phyloP scores from a whole-genome alignment of 352 stramenopile genomes.

The Phytophthora megakarya region DNA sequence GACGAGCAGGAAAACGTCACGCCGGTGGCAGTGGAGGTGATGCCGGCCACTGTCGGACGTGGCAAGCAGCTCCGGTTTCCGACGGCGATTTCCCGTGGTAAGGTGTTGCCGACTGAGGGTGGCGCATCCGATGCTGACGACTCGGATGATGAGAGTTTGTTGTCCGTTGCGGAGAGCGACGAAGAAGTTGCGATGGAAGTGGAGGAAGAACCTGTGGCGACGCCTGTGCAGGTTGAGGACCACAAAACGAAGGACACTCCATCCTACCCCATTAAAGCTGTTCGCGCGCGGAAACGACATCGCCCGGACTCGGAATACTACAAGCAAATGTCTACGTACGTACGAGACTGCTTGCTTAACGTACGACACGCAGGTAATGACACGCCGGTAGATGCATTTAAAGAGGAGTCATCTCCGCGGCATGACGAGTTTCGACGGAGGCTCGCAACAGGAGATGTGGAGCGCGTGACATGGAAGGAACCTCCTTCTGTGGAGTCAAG shows the following conservation, averaged over 20 bases:
- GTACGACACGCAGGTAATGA: slow-evolving; percentile 57
- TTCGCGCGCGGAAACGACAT: slow-evolving; percentile 78
- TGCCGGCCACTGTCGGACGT: slow-evolving; percentile 69
- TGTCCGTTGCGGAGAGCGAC: slow-evolving; percentile 69
- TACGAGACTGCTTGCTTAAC: slow-evolving; percentile 80
- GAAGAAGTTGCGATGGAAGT: slow-evolving; percentile 52
- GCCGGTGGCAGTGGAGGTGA: slow-evolving; percentile 62
- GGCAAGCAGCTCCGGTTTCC: slow-evolving; percentile 85
- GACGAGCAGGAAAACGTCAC: slow-evolving; percentile 37
- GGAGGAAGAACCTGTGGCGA: slow-evolving; percentile 34
- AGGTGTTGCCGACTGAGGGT: slow-evolving; percentile 55
- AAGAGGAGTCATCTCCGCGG: slow-evolving; percentile 42
- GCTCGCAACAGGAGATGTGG: slow-evolving; percentile 62
- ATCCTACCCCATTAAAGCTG: slow-evolving; percentile 74
- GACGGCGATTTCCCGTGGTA: slow-evolving; percentile 68
- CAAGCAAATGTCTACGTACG: slow-evolving; percentile 86
- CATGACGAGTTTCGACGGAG: slow-evolving; percentile 78
- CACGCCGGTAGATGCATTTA: slow-evolving; percentile 48
- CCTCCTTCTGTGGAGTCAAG: slow-evolving; percentile 42
- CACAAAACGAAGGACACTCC: slow-evolving; percentile 18
- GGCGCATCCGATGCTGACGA: slow-evolving; percentile 54
- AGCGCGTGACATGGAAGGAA: slow-evolving; percentile 83
- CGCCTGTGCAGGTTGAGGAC: slow-evolving; percentile 17
- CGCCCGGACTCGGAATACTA: slow-evolving; percentile 83
- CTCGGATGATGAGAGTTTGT: slow-evolving; percentile 75